Conservation (phyloP, 2,329 filamentous ascomycete genomes). For the Beauveria sp. region DNA sequence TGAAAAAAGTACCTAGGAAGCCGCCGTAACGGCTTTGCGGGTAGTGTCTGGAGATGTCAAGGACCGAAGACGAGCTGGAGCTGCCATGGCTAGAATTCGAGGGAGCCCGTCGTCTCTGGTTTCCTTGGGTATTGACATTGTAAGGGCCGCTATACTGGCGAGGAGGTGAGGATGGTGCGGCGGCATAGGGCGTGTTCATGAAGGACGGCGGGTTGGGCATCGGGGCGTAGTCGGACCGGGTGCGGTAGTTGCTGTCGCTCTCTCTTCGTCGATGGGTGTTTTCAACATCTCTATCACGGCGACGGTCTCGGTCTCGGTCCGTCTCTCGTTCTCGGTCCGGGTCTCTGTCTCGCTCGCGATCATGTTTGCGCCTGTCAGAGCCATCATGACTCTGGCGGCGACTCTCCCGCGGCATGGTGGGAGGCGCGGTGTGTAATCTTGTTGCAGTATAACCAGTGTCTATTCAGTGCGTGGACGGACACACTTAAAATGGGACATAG, state of each 20-base stretch:
- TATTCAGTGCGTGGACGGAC: background rate
- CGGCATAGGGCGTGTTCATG: background rate
- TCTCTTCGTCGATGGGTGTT: background rate
- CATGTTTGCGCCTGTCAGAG: conserved; percentile 40
- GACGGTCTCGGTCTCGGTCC: background rate
- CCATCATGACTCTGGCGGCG: conserved; percentile 50
- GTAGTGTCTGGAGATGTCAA: conserved; percentile 57
- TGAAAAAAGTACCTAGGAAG: conserved; percentile 56
- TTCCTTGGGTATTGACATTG: background rate
- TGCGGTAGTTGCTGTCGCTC: background rate
- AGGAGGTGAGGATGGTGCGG: conserved; percentile 1
- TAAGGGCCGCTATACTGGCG: background rate
- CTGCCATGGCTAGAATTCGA: conserved; percentile 28
- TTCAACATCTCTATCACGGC: background rate
- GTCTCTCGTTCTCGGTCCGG: conserved; percentile 4
- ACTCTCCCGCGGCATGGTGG: conserved; percentile 45
- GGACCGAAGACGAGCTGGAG: conserved; percentile 49
- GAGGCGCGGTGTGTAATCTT: background rate
- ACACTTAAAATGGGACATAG: background rate
- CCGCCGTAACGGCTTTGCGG: conserved; percentile 41
- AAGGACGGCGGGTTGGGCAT: conserved; percentile 11
- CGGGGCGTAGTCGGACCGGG: background rate
- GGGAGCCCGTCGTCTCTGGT: conserved; percentile 3
- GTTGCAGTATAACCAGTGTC: background rate
- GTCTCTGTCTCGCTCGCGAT: conserved; percentile 21